These are phyloP conservation scores for Ramaria sp. DNA, from an alignment of 768 basidiomycete genomes.

Conservation along the genomic window DNA sequence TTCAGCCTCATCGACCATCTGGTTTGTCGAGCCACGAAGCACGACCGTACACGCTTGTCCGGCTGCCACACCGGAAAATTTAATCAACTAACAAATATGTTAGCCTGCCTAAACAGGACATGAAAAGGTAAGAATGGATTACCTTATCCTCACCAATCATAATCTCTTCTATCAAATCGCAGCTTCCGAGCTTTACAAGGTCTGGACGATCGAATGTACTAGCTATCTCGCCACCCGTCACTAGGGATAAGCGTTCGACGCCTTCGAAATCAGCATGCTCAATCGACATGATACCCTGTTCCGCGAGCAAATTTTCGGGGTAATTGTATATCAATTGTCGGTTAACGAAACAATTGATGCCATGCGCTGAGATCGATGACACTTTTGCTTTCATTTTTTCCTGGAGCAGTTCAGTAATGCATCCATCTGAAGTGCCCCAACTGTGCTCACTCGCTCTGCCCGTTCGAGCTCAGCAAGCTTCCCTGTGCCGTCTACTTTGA, in stretches of 20 bases:
- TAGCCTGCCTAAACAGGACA: background rate
- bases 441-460: slow-evolving; percentile 63
- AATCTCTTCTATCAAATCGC: slow-evolving; percentile 95
- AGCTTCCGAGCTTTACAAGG: slow-evolving; percentile 83
- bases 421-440: background rate
- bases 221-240: slow-evolving; percentile 96
- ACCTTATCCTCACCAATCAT: slow-evolving; percentile 99
- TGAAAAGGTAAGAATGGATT: slow-evolving; percentile 9
- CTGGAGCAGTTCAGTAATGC: slow-evolving; percentile 26
- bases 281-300: slow-evolving; percentile 90
- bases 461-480: slow-evolving; percentile 97
- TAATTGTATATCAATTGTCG: slow-evolving; percentile 99
- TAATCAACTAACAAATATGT: slow-evolving; percentile 68
- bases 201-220: slow-evolving; percentile 92
- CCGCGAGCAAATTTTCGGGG: slow-evolving; percentile 90
- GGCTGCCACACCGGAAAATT: slow-evolving; percentile 98
- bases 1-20: slow-evolving; percentile 99
- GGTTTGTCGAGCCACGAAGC: slow-evolving; percentile 90
- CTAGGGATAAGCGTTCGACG: slow-evolving; percentile 88
- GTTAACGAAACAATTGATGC: slow-evolving; percentile 96
- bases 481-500: slow-evolving; percentile 92
- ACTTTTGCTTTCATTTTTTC: slow-evolving; percentile 99
- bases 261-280: slow-evolving; percentile 99
- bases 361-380: slow-evolving; percentile 84
- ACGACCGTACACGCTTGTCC: slow-evolving; percentile 98